Evolutionary conservation across 768 basidiomycete species (phyloP), one percentile per base, ranked within the genome.

Genomic region (Tricholoma sp.): DNA sequence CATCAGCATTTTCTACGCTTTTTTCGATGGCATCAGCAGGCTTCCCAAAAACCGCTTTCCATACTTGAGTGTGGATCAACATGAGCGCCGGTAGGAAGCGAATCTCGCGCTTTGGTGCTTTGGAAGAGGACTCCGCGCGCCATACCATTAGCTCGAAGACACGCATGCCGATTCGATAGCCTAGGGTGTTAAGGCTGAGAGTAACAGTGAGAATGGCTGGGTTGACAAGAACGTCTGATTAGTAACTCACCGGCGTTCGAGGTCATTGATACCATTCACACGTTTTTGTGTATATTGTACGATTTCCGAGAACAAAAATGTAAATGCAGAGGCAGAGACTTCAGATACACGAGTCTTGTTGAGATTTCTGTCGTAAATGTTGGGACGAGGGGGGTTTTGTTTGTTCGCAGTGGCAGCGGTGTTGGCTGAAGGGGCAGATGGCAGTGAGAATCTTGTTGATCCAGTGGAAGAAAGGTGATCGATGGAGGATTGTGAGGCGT

Each of bases 221-320:
- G 51, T 39, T 22, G 39, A 6, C 16, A 29, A 32, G 37, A 45
- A 35, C 18, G 50, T 2, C 43, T 6, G 41, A 43, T 21, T 0
- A 9, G 24, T 16, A 16, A 69, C 82, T 57, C 54, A 94, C 95
- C 91, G 86, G 64, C 89, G 83, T 72, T 99, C 97, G 59, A 99
- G 79, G 71, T 98, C 97, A 69, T 91, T 89, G 61, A 99, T 94
- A 6, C 95, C 96, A 64, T 83, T 84, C 52, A 98, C 96, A 53
- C 94, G 84, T 66, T 92, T 94, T 74, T 98, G 97, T 1, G 93
- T 96, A 73, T 98, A 98, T 70, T 94, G 89, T 1, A 99, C 88
- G 11, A 94, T 78, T 73, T 98, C 95, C 4, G 90, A 89, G 72
- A 98, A 94, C 57, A 98, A 79, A 68, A 97, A 98, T 0, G 89